Evolutionary conservation across 2,329 filamentous ascomycete genomes (phyloP).

Genomic region (Monilinia laxa): DNA sequence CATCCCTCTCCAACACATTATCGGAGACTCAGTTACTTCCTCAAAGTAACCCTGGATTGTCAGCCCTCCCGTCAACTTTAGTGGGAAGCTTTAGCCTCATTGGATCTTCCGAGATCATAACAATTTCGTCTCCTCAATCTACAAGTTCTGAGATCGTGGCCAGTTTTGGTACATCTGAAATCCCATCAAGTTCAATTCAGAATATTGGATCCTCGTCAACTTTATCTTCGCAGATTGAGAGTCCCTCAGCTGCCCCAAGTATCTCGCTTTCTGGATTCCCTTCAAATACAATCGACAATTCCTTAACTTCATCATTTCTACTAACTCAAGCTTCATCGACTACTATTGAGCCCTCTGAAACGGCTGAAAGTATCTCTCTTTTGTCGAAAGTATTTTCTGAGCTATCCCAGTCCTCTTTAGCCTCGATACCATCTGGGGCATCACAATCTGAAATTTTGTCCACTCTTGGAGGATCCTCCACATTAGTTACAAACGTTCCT

Average conservation of each 20-base stretch:
- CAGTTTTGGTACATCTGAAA: background rate
- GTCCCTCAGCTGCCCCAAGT: slow-evolving; percentile 3
- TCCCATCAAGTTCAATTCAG: background rate
- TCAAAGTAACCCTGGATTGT: background rate
- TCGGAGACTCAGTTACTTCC: background rate
- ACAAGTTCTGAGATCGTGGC: background rate
- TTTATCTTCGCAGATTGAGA: background rate
- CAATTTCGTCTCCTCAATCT: background rate
- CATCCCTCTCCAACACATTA: too few species aligned
- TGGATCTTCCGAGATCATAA: background rate
- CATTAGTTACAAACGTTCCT: background rate
- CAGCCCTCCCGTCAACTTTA: background rate
- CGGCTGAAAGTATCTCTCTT: background rate
- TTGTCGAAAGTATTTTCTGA: background rate
- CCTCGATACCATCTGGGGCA: background rate
- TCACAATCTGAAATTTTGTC: background rate
- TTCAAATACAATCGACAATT: background rate
- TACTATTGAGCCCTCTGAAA: background rate
- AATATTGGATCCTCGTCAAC: background rate
- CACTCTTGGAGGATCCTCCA: background rate
- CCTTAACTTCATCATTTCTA: background rate
- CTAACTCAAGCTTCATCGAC: background rate
- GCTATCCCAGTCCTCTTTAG: background rate
- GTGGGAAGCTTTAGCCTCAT: slow-evolving; percentile 2
- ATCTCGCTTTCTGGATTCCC: background rate